Evolutionary conservation across 306 rosid species (phyloP).

Genomic region (Cicer chorassanicum): DNA sequence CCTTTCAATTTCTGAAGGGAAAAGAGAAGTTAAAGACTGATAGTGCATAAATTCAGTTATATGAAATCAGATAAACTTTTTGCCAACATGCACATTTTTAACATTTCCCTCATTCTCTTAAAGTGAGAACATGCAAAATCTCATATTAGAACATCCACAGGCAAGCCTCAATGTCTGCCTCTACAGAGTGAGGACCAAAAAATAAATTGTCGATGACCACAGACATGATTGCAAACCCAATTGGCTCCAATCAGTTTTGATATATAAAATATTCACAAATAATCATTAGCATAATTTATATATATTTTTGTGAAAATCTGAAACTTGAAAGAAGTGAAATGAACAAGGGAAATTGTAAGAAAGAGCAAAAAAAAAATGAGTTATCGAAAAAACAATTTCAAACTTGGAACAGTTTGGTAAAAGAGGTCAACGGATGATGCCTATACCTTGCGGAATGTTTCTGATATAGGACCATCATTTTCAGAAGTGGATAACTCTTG

Average conservation of each 20-base stretch:
- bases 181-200: slow-evolving; percentile 5
- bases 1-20: slow-evolving; percentile 65
- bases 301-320: slow-evolving; percentile 6
- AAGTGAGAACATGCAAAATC: slow-evolving; percentile 31
- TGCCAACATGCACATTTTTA: slow-evolving; percentile 6
- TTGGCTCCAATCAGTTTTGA: slow-evolving; percentile 17
- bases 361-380: slow-evolving; percentile 14
- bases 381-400: not conserved
- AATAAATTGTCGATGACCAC: not conserved
- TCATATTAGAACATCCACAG: slow-evolving; percentile 34
- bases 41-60: slow-evolving; percentile 2
- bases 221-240: slow-evolving; percentile 32
- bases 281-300: not conserved
- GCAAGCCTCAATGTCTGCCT: slow-evolving; percentile 28
- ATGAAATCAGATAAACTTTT: slow-evolving; percentile 7
- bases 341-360: not conserved
- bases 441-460: slow-evolving; percentile 69
- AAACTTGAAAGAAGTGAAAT: slow-evolving; percentile 18
- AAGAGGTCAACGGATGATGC: slow-evolving; percentile 29
- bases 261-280: not conserved
- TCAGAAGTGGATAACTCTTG: slow-evolving; percentile 82
- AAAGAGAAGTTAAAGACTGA: slow-evolving; percentile 22
- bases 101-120: slow-evolving; percentile 18
- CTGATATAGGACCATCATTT: slow-evolving; percentile 83
- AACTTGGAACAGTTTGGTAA: slow-evolving; percentile 13